Base-by-base conservation (phyloP, 768 basidiomycete genomes). In the Hygrocybe punicea region DNA sequence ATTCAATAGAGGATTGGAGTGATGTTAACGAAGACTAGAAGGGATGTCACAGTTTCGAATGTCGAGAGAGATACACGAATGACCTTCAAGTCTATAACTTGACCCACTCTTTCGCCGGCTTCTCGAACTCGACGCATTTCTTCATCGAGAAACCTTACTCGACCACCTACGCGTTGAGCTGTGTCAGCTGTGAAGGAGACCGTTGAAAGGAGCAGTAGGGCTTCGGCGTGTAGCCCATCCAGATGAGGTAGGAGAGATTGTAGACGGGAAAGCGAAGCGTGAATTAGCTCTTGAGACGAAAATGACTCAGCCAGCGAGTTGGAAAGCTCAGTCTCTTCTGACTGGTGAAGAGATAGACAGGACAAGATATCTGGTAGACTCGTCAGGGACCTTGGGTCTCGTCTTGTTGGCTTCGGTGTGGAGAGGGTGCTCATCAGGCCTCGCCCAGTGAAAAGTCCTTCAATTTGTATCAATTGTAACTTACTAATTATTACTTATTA, bases 1-100 rank as follows among this genome's bases (percentile, higher is more conserved):
- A 77, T 29, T 89, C 86, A 29, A 98, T 94, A 1, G 96, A 87
- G 0, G 82, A 82, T 81, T 93, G 75, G 9, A 77, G 71, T 35
- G 69, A 73, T 57, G 70, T 58, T 23, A 80, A 64, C 13, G 75
- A 80, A 9, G 74, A 71, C 77, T 80, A 29, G 35, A 44, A 25
- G 49, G 14, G 34, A 17, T 35, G 36, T 37, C 14, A 50, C 7
- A 50, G 19, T 6, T 4, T 17, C 6, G 48, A 50, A 33, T n/a
- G 3, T 6, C 13, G 16, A 19, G 5, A 25, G 16, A 6, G 52
- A 42, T 23, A 42, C 14, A n/a, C 6, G 47, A 67, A 66, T 54
- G 59, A 91, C 94, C 82, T 97, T 98, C 62, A 99, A 83, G 58
- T 98, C 97, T 77, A 97, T 89, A 39, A 98, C 92, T 67, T 93